Percentiles rank a stretch among this genome's conserved stretches.
phyloP scores from a whole-genome alignment of 2,329 filamentous ascomycete species.

The Diplodia scrobiculata region DNA sequence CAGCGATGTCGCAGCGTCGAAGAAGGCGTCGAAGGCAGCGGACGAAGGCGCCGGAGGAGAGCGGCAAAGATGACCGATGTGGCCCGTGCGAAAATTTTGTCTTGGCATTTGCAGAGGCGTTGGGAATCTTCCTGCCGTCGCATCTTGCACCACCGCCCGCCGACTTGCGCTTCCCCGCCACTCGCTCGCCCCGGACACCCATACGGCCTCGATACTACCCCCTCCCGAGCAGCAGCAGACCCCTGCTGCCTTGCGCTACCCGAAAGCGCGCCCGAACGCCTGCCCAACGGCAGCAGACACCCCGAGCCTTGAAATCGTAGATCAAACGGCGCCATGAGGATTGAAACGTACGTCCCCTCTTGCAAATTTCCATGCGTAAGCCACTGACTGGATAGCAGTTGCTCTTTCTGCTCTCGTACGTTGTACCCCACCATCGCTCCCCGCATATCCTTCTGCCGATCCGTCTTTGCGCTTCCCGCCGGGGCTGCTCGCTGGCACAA shows the following conservation, averaged over 20 bases:
- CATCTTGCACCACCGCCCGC: conserved; percentile 22
- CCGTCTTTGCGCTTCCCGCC: background rate
- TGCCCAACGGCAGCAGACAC: background rate
- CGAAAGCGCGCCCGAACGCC: background rate
- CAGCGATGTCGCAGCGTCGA: background rate
- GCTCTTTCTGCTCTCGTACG: conserved; percentile 23
- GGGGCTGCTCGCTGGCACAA: background rate
- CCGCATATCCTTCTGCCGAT: background rate
- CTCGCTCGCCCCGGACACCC: background rate
- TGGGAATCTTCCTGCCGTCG: conserved; percentile 25
- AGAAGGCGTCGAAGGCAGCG: conserved; percentile 6
- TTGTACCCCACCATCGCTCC: background rate
- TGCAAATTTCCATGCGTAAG: background rate
- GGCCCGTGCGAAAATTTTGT: conserved; percentile 24
- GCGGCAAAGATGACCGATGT: conserved; percentile 26
- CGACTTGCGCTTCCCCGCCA: conserved; percentile 1
- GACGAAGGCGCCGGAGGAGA: conserved; percentile 19
- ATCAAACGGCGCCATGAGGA: conserved; percentile 39
- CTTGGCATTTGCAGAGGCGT: conserved; percentile 18
- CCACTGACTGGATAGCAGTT: background rate
- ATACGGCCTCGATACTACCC: background rate
- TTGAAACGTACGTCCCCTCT: conserved; percentile 36
- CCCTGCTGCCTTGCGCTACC: conserved; percentile 1
- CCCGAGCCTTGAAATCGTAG: background rate
- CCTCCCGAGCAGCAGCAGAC: background rate